Conservation (phyloP, 805 yeast genomes). For the Schizosaccharomyces japonicus region DNA sequence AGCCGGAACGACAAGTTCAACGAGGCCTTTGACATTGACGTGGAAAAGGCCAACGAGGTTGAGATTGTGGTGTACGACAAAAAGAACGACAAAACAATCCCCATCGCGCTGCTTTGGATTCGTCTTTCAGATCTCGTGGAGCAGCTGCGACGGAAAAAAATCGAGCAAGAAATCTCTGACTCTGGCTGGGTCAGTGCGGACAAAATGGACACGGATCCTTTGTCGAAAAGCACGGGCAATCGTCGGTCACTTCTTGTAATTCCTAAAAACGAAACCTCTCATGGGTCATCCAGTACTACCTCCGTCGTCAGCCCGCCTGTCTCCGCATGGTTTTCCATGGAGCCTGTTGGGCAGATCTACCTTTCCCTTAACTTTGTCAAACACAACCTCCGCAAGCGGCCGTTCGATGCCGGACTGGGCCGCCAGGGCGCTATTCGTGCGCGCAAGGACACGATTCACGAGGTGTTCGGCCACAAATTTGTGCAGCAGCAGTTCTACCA, state of each 20-base stretch:
- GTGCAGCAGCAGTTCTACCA: conserved; percentile 86
- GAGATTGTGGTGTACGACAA: conserved; percentile 74
- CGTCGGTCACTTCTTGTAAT: not conserved
- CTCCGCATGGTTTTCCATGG: conserved; percentile 71
- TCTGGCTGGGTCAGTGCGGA: conserved; percentile 76
- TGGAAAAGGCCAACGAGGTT: conserved; percentile 79
- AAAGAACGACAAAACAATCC: conserved; percentile 29
- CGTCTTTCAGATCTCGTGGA: conserved; percentile 78
- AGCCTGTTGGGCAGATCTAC: conserved; percentile 80
- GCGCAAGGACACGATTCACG: conserved; percentile 61
- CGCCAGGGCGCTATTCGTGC: conserved; percentile 97
- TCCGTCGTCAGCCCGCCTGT: conserved; percentile 18
- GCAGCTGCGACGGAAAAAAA: conserved; percentile 76
- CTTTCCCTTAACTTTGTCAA: conserved; percentile 61
- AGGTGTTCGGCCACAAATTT: conserved; percentile 88
- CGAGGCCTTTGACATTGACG: conserved; percentile 57
- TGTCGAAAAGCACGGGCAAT: not conserved
- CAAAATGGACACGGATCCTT: not conserved
- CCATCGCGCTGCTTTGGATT: conserved; percentile 85
- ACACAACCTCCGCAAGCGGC: conserved; percentile 25
- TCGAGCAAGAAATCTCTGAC: conserved; percentile 41
- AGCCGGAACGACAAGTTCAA: conserved; percentile 60
- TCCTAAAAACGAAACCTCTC: conserved; percentile 19
- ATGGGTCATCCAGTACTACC: not conserved
- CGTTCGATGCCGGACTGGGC: conserved; percentile 29